A percentile compares a stretch with the other conserved stretches of the same genome.
These are phyloP conservation scores for Pseudofabraea citricarpa DNA, from an alignment of 2,329 filamentous ascomycete species.

Conservation along the genomic window DNA sequence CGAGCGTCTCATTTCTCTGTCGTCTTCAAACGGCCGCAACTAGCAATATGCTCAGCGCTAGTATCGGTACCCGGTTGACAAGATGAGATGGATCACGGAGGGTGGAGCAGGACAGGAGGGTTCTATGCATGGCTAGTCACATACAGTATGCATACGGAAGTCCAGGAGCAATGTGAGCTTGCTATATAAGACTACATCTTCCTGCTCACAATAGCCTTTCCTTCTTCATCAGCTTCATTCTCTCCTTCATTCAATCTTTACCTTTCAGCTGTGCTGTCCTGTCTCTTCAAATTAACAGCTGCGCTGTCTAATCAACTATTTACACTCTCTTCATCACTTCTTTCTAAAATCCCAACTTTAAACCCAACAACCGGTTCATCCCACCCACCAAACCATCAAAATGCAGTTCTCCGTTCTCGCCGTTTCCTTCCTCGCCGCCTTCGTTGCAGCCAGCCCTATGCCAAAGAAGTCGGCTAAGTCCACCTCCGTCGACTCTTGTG, in stretches of 20 bases:
- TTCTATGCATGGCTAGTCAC: neutral
- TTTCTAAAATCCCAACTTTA: slow-evolving; percentile 13
- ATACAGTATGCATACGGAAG: neutral
- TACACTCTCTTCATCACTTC: slow-evolving; percentile 8
- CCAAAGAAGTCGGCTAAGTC: slow-evolving; percentile 15
- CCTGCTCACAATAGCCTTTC: neutral
- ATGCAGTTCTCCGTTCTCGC: slow-evolving; percentile 32
- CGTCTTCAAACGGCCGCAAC: neutral
- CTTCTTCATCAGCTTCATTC: slow-evolving; percentile 3
- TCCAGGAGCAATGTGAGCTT: neutral
- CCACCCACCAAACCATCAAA: slow-evolving; percentile 8
- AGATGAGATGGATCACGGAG: slow-evolving; percentile 1
- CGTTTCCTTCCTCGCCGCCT: slow-evolving; percentile 13
- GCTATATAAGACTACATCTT: neutral
- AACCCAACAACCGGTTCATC: neutral
- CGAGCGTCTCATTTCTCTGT: neutral
- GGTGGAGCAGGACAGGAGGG: neutral
- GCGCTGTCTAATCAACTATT: slow-evolving; percentile 24
- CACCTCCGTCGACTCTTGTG: slow-evolving; percentile 9
- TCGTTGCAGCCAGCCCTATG: slow-evolving; percentile 27
- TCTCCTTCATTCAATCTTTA: neutral
- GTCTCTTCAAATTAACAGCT: slow-evolving; percentile 15
- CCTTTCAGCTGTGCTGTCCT: slow-evolving; percentile 2
- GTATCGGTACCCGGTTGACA: neutral
- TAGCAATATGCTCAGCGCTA: too few relatives aligned